A percentile compares a stretch with the other conserved stretches of the same genome.
phyloP scores from a whole-genome alignment of 495 filamentous ascomycete genomes.

The Penicillium coffeae region DNA sequence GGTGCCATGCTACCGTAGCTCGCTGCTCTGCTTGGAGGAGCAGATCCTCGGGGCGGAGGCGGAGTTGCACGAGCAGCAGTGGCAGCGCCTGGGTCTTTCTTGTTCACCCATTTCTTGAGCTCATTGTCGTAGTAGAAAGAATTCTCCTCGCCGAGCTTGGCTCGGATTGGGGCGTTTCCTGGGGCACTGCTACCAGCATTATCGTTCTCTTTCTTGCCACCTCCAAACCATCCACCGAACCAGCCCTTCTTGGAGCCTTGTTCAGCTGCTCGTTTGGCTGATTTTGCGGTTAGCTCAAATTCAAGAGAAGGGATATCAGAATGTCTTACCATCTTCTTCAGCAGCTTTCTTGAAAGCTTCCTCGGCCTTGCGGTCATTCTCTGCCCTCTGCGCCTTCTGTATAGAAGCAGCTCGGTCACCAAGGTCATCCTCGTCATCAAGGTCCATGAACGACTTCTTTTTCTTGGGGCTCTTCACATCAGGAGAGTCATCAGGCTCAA shows the following conservation, averaged over 20 bases:
- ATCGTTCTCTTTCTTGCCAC: conserved; percentile 60
- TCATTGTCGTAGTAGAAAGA: conserved; percentile 93
- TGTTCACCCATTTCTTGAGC: conserved; percentile 96
- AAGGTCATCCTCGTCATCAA: conserved; percentile 57
- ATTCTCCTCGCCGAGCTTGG: conserved; percentile 92
- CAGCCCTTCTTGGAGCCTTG: conserved; percentile 67
- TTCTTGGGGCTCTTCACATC: conserved; percentile 29
- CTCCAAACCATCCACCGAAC: conserved; percentile 79
- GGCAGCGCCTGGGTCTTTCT: conserved; percentile 62
- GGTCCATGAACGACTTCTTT: conserved; percentile 77
- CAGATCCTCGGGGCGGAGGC: conserved; percentile 47
- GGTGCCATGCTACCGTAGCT: conserved; percentile 36
- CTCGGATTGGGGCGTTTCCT: conserved; percentile 62
- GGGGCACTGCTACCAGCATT: conserved; percentile 48
- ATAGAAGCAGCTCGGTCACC: conserved; percentile 48
- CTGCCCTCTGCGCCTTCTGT: conserved; percentile 49
- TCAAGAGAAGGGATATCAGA: neutral
- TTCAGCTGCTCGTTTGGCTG: conserved; percentile 38
- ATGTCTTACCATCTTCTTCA: conserved; percentile 70
- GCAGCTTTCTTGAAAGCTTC: conserved; percentile 80
- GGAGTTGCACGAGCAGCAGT: conserved; percentile 49
- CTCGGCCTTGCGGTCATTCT: conserved; percentile 55
- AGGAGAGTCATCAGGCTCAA: conserved; percentile 27
- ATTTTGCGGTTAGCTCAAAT: conserved; percentile 8
- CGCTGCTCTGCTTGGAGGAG: conserved; percentile 37